A percentile compares a stretch with the other conserved stretches of the same genome.
Evolutionary conservation across 1,139 yeast species (phyloP).

Genomic region (Saccharomyces hybrid): DNA sequence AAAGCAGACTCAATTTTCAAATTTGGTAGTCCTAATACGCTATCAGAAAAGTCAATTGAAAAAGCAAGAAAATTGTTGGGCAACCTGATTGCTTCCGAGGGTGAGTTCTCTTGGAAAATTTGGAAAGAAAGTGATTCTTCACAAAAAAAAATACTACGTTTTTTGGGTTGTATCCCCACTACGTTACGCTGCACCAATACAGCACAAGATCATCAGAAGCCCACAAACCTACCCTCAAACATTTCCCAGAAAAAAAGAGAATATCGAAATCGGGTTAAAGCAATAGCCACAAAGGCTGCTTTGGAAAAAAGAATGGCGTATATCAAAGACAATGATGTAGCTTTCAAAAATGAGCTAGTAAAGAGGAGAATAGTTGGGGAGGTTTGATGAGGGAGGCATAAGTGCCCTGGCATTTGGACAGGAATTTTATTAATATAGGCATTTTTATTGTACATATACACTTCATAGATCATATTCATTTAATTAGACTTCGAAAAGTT

Average conservation of each 20-base stretch:
- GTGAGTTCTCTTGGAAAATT: conserved; percentile 8
- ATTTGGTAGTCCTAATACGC: conserved; percentile 7
- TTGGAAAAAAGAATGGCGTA: conserved; percentile 20
- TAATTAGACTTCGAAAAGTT: background rate
- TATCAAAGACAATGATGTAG: conserved; percentile 17
- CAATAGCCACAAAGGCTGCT: conserved; percentile 22
- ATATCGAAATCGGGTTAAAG: conserved; percentile 17
- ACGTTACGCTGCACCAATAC: conserved; percentile 1
- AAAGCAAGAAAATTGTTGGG: conserved; percentile 6
- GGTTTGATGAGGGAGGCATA: background rate
- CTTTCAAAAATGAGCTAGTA: conserved; percentile 17
- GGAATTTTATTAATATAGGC: background rate
- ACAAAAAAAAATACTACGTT: conserved; percentile 13
- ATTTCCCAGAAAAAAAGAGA: conserved; percentile 11
- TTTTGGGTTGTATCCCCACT: conserved; percentile 23
- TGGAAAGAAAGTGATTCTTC: conserved; percentile 16
- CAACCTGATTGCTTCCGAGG: background rate
- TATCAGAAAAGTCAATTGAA: conserved; percentile 4
- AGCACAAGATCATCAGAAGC: background rate
- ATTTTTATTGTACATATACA: background rate
- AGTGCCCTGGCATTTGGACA: background rate
- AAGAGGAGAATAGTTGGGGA: conserved; percentile 9
- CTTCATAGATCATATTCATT: background rate
- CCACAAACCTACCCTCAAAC: background rate
- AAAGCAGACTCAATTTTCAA: conserved; percentile 19